phyloP scores from a whole-genome alignment of 2,329 filamentous ascomycete species.

The Penicillium capsulatum region DNA sequence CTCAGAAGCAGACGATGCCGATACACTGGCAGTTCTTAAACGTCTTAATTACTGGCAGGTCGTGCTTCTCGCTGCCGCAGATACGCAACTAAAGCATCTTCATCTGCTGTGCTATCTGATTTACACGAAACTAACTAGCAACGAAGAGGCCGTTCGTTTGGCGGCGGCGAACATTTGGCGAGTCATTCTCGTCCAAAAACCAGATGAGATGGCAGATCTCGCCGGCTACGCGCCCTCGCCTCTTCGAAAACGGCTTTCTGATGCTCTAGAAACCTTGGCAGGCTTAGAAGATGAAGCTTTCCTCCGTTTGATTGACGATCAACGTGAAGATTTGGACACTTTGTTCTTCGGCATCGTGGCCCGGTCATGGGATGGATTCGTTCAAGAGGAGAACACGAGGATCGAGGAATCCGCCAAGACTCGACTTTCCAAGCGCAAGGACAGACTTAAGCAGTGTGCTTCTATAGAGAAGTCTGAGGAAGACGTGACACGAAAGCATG shows the following conservation, averaged over 20 bases:
- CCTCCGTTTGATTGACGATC: slow-evolving; percentile 79
- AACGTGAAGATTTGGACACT: slow-evolving; percentile 70
- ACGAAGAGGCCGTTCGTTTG: slow-evolving; percentile 61
- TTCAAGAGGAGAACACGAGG: slow-evolving; percentile 71
- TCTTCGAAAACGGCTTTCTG: slow-evolving; percentile 67
- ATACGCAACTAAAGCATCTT: slow-evolving; percentile 74
- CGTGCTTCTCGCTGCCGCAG: slow-evolving; percentile 74
- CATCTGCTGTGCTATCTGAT: slow-evolving; percentile 88
- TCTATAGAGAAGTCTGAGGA: slow-evolving; percentile 64
- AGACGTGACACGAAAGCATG: slow-evolving; percentile 72
- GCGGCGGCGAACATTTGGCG: slow-evolving; percentile 81
- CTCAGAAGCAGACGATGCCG: slow-evolving; percentile 72
- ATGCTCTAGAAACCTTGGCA: slow-evolving; percentile 76
- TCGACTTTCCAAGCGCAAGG: slow-evolving; percentile 70
- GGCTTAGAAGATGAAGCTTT: slow-evolving; percentile 88
- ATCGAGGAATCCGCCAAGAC: slow-evolving; percentile 70
- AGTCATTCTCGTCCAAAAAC: slow-evolving; percentile 91
- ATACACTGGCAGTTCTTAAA: slow-evolving; percentile 69
- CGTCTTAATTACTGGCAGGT: slow-evolving; percentile 96
- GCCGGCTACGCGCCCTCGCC: slow-evolving; percentile 66
- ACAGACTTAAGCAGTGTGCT: slow-evolving; percentile 77
- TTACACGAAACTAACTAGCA: slow-evolving; percentile 79
- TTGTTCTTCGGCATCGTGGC: slow-evolving; percentile 80
- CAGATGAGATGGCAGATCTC: slow-evolving; percentile 70
- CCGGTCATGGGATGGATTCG: slow-evolving; percentile 83